A percentile compares a stretch with the other conserved stretches of the same genome.
Evolutionary conservation across 192 early-diverging fungal genomes (phyloP).

Genomic region (Backusella liffmaniae): DNA sequence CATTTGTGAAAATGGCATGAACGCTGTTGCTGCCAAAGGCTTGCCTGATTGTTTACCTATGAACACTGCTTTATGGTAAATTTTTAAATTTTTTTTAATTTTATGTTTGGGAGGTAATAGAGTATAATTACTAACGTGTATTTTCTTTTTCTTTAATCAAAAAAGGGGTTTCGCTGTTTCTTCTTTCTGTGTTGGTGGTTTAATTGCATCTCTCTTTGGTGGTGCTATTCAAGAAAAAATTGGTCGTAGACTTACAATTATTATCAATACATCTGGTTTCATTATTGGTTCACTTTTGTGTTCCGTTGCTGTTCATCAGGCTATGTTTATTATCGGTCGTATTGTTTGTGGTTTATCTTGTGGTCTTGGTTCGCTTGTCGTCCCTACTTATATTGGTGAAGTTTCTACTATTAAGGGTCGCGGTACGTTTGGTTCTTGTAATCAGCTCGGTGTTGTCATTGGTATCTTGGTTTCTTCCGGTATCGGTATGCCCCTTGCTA

Average conservation of each 20-base stretch:
- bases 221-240: constrained; percentile 37
- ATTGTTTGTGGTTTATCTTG: constrained; percentile 71
- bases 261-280: constrained; percentile 67
- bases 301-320: constrained; percentile 56
- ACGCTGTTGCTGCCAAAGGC: background rate
- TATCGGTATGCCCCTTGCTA: constrained; percentile 59
- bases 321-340: constrained; percentile 71
- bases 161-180: constrained; percentile 46
- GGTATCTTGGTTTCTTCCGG: constrained; percentile 74
- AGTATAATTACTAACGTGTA: background rate
- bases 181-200: constrained; percentile 52
- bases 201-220: constrained; percentile 55
- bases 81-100: background rate
- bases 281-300: constrained; percentile 65
- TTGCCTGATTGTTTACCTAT: constrained; percentile 37
- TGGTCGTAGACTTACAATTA: constrained; percentile 57
- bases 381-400: constrained; percentile 74
- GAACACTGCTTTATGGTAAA: constrained; percentile 26
- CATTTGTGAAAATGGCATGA: constrained; percentile 16
- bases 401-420: constrained; percentile 68
- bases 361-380: constrained; percentile 59
- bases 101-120: background rate
- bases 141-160: background rate
- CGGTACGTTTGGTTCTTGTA: constrained; percentile 68
- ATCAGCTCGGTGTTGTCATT: constrained; percentile 76